Evolutionary conservation across 129 eudicot genomes (phyloP).

Genomic region (Helianthus annuus): HanXRQr2.0-SUNRISE NC_035448.2:154313365-154313864

Average conservation of each 20-base stretch:
- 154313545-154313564: conserved; percentile 6
- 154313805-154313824: conserved; percentile 13
- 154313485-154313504: conserved; percentile 17
- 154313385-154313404: conserved; percentile 44
- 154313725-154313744: neutral
- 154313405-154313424: conserved; percentile 40
- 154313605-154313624: conserved; percentile 11
- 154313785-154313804: conserved; percentile 31
- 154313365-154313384: conserved; percentile 45
- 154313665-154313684: conserved; percentile 28
- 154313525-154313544: conserved; percentile 20
- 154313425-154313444: conserved; percentile 45
- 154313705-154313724: neutral
- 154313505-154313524: conserved; percentile 18
- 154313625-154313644: conserved; percentile 12
- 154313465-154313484: conserved; percentile 20
- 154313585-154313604: conserved; percentile 14
- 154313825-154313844: conserved; percentile 5
- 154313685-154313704: conserved; percentile 4
- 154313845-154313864: conserved; percentile 25
- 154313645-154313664: neutral
- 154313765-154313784: neutral
- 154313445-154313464: conserved; percentile 46
- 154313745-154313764: neutral
- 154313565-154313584: conserved; percentile 10